Percentiles rank a stretch among this genome's conserved stretches.
Evolutionary conservation across 2,329 filamentous ascomycete genomes (phyloP).

Genomic region (Penicillium sp.): DNA sequence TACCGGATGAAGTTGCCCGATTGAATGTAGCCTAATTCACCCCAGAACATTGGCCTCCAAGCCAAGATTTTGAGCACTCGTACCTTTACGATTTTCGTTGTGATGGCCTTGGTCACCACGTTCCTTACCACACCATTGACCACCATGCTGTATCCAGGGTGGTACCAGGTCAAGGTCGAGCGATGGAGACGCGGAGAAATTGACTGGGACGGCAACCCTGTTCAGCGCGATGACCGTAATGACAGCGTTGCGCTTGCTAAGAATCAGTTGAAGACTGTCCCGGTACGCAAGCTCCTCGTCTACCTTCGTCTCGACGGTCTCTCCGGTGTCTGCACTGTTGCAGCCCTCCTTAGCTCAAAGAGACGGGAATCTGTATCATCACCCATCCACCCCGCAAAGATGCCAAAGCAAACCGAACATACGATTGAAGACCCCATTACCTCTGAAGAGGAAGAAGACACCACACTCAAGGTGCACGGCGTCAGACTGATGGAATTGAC

Average conservation of each 20-base stretch:
- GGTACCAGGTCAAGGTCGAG: constrained; percentile 71
- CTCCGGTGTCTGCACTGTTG: constrained; percentile 75
- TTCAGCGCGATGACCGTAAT: constrained; percentile 44
- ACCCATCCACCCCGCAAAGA: constrained; percentile 35
- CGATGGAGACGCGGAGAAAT: constrained; percentile 81
- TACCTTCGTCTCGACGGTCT: constrained; percentile 84
- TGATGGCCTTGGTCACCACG: constrained; percentile 87
- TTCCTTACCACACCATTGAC: constrained; percentile 79
- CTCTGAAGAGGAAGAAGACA: constrained; percentile 17
- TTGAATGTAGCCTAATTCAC: background rate
- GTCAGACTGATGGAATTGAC: constrained; percentile 83
- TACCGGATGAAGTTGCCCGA: accelerated
- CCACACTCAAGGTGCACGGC: constrained; percentile 71
- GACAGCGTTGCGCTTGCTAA: constrained; percentile 42
- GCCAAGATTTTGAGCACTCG: constrained; percentile 75
- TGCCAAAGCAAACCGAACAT: constrained; percentile 20
- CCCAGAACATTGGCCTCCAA: constrained; percentile 73
- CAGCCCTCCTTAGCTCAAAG: constrained; percentile 70
- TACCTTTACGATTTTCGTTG: constrained; percentile 91
- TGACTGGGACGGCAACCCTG: constrained; percentile 72
- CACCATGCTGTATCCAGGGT: constrained; percentile 69
- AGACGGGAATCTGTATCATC: constrained; percentile 36
- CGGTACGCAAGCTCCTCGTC: constrained; percentile 67
- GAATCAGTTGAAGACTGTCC: constrained; percentile 51
- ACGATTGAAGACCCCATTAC: constrained; percentile 24